Evolutionary conservation across 148 eudicot species (phyloP).

Genomic region (Rhododendron williamsianum): DNA sequence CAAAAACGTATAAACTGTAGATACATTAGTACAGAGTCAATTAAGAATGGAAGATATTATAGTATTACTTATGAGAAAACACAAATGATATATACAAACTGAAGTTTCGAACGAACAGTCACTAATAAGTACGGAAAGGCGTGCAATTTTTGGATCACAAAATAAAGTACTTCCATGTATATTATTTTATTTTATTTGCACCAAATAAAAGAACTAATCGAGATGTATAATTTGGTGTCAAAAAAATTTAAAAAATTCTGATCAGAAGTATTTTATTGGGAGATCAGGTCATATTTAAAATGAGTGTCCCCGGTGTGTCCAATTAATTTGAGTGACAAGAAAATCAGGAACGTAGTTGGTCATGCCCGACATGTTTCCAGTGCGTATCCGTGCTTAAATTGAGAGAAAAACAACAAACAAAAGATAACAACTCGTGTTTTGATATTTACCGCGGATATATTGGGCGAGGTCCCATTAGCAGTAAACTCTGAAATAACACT

Average conservation of each 20-base stretch:
- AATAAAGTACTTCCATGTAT: too few relatives aligned
- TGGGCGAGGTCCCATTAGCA: constrained; percentile 45
- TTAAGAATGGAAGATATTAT: background rate
- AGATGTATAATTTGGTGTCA: too few relatives aligned
- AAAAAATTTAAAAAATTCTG: too few relatives aligned
- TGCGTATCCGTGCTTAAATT: background rate
- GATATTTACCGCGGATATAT: constrained; percentile 47
- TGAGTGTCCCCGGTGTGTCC: background rate
- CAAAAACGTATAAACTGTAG: background rate
- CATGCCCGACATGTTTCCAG: background rate
- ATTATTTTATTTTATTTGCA: too few relatives aligned
- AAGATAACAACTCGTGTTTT: background rate
- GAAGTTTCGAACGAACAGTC: background rate
- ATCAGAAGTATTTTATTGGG: background rate
- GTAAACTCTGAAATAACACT: constrained; percentile 41
- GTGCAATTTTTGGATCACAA: too few relatives aligned
- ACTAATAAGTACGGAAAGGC: background rate
- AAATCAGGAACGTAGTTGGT: background rate
- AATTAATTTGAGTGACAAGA: background rate
- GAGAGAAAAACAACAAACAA: background rate
- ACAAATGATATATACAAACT: background rate
- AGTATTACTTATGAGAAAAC: background rate
- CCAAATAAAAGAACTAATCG: too few relatives aligned
- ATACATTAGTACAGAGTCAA: background rate
- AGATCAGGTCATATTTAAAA: background rate